Evolutionary conservation across 257 asterid species (phyloP), one percentile per base, ranked within the genome.

Genomic region (Coffea canephora): DNA sequence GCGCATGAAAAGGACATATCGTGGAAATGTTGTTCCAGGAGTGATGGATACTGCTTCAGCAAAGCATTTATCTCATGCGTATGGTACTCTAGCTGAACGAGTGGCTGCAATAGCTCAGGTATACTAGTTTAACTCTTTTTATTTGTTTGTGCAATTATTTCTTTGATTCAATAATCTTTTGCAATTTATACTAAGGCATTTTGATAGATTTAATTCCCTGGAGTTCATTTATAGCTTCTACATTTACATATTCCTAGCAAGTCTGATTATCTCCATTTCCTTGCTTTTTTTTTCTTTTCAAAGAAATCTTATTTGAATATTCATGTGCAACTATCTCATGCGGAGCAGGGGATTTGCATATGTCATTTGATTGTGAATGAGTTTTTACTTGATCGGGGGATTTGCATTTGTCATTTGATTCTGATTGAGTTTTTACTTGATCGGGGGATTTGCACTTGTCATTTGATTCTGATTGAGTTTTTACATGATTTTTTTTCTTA

Each of bases 61-160:
- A 39, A 96, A 92, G 87, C 97, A 96, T 89, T 85, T 96, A 79
- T 96, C 98, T 46, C 98, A 89, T 88, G 97, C 97, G 23, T 96
- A 96, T 82, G 98, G 99, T 69, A 82, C 88, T 80, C 84, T 83
- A 55, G 93, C 99, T 7, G 96, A 94, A 84, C 87, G 90, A 74
- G 99, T 96, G 73, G 99, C 99, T 83, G 88, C 91, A 75, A 92
- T 96, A 39, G 97, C 99, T 79, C 98, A 96, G 99, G 98, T 94
- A 36, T 77, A 18, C 69, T 23, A 31, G 69, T 61, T 75, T 10
- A 15, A 19, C 73, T 65, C 48, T 66, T 71, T 31, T 19, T 76
- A 49, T 67, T 68, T 77, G 8, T 43, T 73, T 49, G 66, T 61
- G 18, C 41, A 8, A 36, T 23, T 16, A 62, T 41, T 50, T 59